Evolutionary conservation across 768 basidiomycete species (phyloP).

Genomic region (Boletus speciosus): DNA sequence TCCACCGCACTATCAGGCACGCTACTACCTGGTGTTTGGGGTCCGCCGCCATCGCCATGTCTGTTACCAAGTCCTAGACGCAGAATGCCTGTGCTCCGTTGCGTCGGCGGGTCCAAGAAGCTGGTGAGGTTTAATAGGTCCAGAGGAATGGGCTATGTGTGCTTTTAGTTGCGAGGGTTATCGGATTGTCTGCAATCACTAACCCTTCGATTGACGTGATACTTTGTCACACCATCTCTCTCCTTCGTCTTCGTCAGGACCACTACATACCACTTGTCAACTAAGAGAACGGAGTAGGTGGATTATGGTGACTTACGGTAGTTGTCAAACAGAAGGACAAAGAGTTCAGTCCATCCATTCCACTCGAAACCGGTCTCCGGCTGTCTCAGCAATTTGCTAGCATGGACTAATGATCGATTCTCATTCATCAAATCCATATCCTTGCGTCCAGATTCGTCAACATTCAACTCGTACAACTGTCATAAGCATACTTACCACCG

Average conservation of each 20-base stretch:
- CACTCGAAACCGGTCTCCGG: conserved; percentile 86
- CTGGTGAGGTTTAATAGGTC: conserved; percentile 84
- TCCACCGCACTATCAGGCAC: conserved; percentile 48
- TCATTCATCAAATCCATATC: conserved; percentile 90
- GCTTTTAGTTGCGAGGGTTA: background rate
- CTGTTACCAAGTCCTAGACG: conserved; percentile 50
- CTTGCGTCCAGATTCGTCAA: conserved; percentile 25
- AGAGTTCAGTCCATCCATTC: conserved; percentile 88
- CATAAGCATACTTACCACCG: conserved; percentile 41
- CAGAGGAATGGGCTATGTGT: conserved; percentile 79
- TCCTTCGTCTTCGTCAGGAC: conserved; percentile 86
- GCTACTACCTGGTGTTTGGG: conserved; percentile 26
- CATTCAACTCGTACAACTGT: background rate
- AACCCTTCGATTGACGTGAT: conserved; percentile 78
- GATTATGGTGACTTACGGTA: conserved; percentile 59
- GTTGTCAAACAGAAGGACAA: conserved; percentile 91
- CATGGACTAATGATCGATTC: conserved; percentile 78
- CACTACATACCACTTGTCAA: conserved; percentile 45
- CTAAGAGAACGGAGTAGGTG: background rate
- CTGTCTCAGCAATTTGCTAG: conserved; percentile 79
- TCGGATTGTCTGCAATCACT: conserved; percentile 20
- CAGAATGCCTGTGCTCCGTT: conserved; percentile 70
- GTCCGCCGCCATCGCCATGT: conserved; percentile 27
- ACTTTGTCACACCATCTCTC: conserved; percentile 70
- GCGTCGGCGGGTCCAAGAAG: conserved; percentile 76